Conservation (phyloP, 2,329 filamentous ascomycete genomes). For the Pyrenophora tritici-repentis region DNA sequence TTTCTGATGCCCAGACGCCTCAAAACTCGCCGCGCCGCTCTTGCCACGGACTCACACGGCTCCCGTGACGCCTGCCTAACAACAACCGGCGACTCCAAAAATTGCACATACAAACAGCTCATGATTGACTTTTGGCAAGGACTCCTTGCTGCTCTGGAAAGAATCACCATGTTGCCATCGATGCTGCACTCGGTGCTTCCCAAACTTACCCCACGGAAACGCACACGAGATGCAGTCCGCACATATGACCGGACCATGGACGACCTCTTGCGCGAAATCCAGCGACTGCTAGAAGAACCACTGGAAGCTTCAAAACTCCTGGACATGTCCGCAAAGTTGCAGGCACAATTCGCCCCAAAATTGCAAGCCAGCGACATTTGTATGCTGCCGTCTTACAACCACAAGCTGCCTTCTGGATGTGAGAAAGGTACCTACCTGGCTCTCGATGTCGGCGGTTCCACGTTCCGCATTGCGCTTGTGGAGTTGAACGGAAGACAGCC, state of each 20-base stretch:
- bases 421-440: constrained; percentile 66
- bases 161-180: constrained; percentile 49
- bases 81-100: constrained; percentile 19
- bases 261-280: constrained; percentile 52
- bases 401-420: constrained; percentile 63
- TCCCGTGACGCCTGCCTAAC: constrained; percentile 25
- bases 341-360: constrained; percentile 59
- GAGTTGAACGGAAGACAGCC: constrained; percentile 56
- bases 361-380: constrained; percentile 62
- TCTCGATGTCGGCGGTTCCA: constrained; percentile 69
- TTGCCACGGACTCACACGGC: constrained; percentile 29
- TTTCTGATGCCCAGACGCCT: constrained; percentile 40
- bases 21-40: constrained; percentile 45
- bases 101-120: constrained; percentile 41
- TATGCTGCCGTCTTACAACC: constrained; percentile 69
- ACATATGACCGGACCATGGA: constrained; percentile 55
- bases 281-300: constrained; percentile 51
- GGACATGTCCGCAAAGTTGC: constrained; percentile 52
- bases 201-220: constrained; percentile 40
- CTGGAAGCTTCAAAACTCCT: constrained; percentile 49
- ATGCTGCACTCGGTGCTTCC: constrained; percentile 47
- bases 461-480: constrained; percentile 66
- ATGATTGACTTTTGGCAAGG: constrained; percentile 50
- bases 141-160: constrained; percentile 45
- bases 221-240: constrained; percentile 46